Conservation (phyloP, 306 rosid genomes). For the Senna siamea region DNA sequence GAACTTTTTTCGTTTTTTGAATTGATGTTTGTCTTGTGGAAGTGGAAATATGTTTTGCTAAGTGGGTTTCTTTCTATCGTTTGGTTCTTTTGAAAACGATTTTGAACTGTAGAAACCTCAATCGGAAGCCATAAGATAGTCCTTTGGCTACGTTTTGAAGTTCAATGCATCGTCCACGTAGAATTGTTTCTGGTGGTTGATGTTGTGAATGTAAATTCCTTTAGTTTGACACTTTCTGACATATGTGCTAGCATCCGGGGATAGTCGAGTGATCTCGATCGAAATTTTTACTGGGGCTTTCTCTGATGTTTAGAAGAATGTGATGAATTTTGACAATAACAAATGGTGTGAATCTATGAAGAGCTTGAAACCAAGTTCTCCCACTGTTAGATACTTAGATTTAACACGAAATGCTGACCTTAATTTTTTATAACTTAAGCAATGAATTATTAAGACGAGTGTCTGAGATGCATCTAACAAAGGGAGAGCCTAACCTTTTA, state of each 20-base stretch:
- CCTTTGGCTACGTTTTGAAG: neutral
- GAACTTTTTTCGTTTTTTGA: neutral
- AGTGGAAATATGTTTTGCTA: neutral
- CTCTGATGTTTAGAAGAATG: neutral
- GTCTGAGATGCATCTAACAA: neutral
- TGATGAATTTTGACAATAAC: neutral
- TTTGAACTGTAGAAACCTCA: too few relatives aligned
- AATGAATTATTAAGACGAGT: neutral
- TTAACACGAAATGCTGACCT: neutral
- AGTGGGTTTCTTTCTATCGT: neutral
- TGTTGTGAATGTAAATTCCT: neutral
- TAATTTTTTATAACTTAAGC: too few relatives aligned
- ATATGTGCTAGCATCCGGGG: neutral
- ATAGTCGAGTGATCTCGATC: conserved; percentile 3
- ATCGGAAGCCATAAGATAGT: neutral
- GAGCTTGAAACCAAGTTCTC: neutral
- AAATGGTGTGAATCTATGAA: neutral
- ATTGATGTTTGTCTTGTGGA: neutral
- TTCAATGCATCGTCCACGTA: neutral
- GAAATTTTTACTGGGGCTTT: neutral
- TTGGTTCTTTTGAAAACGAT: neutral
- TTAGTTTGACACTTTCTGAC: neutral
- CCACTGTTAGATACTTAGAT: conserved; percentile 4
- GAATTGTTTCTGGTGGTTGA: neutral
- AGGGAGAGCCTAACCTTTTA: neutral